These are phyloP conservation scores for Debaryomycetaceae sp. DNA, from an alignment of 1,139 yeast species.

Conservation along the genomic window DNA sequence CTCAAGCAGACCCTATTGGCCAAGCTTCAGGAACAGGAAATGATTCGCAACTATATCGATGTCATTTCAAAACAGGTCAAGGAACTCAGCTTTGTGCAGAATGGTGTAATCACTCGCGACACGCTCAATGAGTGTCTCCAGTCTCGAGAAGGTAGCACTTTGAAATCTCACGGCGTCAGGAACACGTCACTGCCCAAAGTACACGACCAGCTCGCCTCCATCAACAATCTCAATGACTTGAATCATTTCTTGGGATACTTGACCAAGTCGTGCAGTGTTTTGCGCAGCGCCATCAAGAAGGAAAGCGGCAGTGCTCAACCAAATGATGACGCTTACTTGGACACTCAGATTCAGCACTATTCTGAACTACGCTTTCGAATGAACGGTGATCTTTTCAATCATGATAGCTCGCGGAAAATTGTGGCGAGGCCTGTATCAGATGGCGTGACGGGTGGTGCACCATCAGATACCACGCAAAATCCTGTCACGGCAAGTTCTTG, in stretches of 20 bases:
- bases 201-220: constrained; percentile 29
- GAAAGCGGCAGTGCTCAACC: not conserved
- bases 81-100: constrained; percentile 34
- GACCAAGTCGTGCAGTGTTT: constrained; percentile 27
- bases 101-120: constrained; percentile 36
- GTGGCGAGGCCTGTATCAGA: too few species aligned
- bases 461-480: too few species aligned
- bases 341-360: constrained; percentile 27
- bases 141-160: constrained; percentile 1
- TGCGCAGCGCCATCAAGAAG: constrained; percentile 31
- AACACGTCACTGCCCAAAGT: not conserved
- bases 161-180: too few species aligned
- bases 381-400: too few species aligned
- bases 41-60: constrained; percentile 34
- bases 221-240: constrained; percentile 32
- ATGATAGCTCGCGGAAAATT: not conserved
- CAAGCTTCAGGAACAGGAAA: constrained; percentile 34
- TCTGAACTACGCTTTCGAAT: constrained; percentile 14
- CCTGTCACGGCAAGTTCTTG: too few species aligned
- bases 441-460: too few species aligned
- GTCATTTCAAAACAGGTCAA: constrained; percentile 35
- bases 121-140: constrained; percentile 15
- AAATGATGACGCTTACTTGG: constrained; percentile 6
- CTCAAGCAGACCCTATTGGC: constrained; percentile 25
- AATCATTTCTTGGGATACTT: constrained; percentile 32